Conservation (phyloP, 169 alveolate genomes). For the Plasmodium falciparum region DNA sequence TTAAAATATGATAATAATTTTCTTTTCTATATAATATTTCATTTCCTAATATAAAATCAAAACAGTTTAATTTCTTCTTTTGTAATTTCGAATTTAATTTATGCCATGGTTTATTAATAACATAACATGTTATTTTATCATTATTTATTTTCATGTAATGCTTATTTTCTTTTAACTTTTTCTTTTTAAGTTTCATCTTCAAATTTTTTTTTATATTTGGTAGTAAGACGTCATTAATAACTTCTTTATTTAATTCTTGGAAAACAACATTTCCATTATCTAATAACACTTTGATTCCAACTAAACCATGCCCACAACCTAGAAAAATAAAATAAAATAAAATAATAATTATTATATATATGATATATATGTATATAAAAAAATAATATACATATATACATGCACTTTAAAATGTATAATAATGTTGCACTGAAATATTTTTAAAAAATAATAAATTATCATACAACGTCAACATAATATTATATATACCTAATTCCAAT, state of each 20-base stretch:
- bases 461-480: not conserved
- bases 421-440: too few species aligned
- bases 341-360: not conserved
- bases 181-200: slow-evolving; percentile 38
- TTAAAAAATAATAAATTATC: not conserved
- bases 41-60: slow-evolving; percentile 70
- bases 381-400: not conserved
- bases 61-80: slow-evolving; percentile 30
- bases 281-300: slow-evolving; percentile 39
- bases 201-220: slow-evolving; percentile 65
- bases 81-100: slow-evolving; percentile 40
- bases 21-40: slow-evolving; percentile 75
- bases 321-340: not conserved
- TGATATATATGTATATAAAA: not conserved
- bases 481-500: slow-evolving; percentile 57
- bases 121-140: slow-evolving; percentile 11
- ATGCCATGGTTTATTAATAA: slow-evolving; percentile 65
- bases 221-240: slow-evolving; percentile 60
- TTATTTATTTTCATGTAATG: slow-evolving; percentile 40
- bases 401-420: too few species aligned
- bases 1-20: slow-evolving; percentile 56
- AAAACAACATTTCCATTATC: slow-evolving; percentile 66
- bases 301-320: slow-evolving; percentile 71
- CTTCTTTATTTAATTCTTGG: slow-evolving; percentile 69
- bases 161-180: slow-evolving; percentile 32